Evolutionary conservation across 148 eudicot genomes (phyloP), one percentile per base, ranked within the genome.

Genomic region (Chenopodium suecicum): DNA sequence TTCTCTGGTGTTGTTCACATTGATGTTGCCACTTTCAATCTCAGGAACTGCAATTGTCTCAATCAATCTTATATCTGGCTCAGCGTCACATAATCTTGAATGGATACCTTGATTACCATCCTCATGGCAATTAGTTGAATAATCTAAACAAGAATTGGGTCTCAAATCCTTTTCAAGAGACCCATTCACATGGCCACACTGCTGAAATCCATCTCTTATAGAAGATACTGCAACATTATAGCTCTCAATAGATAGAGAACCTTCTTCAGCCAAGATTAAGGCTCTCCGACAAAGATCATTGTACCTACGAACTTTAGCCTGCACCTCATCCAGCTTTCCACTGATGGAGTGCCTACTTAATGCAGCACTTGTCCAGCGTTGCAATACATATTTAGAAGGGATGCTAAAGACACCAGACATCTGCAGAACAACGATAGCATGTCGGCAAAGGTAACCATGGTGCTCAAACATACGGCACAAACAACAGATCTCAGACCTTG

Each of bases 321-420:
- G 92, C 31, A 89, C 84, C 76, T 89, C 89, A 52, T 91, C 92
- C 52, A 88, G 80, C 52, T 84, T 89, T 77, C 85, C 90, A 32
- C 83, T 80, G 25, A 91, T 89, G 17, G 83, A 82, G 76, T 86
- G 90, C 81, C 85, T 89, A 81, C 92, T 89, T 62, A 81, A 84
- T 14, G 94, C 94, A 75, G 85, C 91, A 82, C 88, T 88, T 46
- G 94, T 91, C 94, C 94, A 91, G 67, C 94, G 88, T 83, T 91
- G 94, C 86, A 88, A 73, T 81, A 91, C 71, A 60, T 91, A 91
- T 73, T 86, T 91, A 79, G 46, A 84, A 20, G 94, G 92, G 76
- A 91, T 91, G 82, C 85, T 87, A 84, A 91, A 89, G 37, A 88
- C 86, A 31, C 94, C 94, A 29, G 94, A 89, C 94, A 91, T 91